A percentile compares a stretch with the other conserved stretches of the same genome.
phyloP scores from a whole-genome alignment of 495 filamentous ascomycete species.

The Lasiosphaeriaceae sp. region DNA sequence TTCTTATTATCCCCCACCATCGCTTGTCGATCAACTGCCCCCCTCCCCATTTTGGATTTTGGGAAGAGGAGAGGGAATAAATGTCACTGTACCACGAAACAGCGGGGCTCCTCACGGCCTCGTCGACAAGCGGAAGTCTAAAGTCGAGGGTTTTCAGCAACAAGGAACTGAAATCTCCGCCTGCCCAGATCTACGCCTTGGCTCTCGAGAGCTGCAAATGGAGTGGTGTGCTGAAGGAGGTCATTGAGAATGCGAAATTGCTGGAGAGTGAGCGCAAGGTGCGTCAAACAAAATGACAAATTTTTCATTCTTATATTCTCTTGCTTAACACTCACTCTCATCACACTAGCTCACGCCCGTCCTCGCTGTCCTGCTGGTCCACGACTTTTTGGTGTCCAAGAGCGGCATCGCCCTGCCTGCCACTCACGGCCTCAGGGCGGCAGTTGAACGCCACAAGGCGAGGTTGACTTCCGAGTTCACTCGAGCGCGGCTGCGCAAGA shows the following conservation, averaged over 20 bases:
- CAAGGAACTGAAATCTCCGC: conserved; percentile 66
- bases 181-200: conserved; percentile 80
- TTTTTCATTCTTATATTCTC: not conserved
- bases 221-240: conserved; percentile 77
- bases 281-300: too few species aligned
- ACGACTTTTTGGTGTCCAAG: conserved; percentile 81
- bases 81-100: conserved; percentile 97
- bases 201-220: conserved; percentile 85
- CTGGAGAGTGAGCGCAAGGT: conserved; percentile 80
- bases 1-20: too few species aligned
- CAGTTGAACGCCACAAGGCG: conserved; percentile 77
- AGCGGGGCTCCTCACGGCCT: conserved; percentile 62
- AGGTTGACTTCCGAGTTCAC: conserved; percentile 78
- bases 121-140: conserved; percentile 64
- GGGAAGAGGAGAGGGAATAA: not conserved
- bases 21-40: too few species aligned
- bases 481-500: conserved; percentile 67
- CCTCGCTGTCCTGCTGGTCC: conserved; percentile 74
- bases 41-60: too few species aligned
- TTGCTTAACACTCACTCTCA: conserved; percentile 1
- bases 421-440: conserved; percentile 67
- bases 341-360: conserved; percentile 61
- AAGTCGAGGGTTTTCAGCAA: conserved; percentile 75
- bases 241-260: conserved; percentile 72
- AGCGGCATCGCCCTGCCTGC: conserved; percentile 72